Evolutionary conservation across 179 eudicot species (phyloP), one percentile per base, ranked within the genome.

Genomic region (Gypsophila paniculata): DNA sequence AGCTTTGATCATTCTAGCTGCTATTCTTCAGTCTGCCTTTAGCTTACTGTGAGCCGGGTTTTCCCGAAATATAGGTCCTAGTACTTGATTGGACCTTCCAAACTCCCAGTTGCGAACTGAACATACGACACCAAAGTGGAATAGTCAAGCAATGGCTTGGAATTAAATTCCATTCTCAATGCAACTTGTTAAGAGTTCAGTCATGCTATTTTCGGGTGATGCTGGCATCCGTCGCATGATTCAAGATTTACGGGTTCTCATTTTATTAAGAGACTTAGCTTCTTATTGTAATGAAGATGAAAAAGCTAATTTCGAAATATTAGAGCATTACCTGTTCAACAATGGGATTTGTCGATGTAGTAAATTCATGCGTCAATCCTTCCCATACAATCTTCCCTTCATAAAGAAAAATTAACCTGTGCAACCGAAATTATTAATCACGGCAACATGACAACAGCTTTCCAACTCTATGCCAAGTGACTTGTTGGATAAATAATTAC

Each of bases 381-480:
- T 87, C 90, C 98, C 96, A 93, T 59, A 86, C 93, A 69, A 93
- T 83, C 84, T 86, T 86, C 61, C 98, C 98, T 64, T 88, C 97
- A 23, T 89, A 74, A 26, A 93, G 85, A 76, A 93, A 93, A 54
- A 91, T 76, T 75, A 93, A 83, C 83, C 98, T 91, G 76, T 42
- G 22, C 23, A 18, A 44, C 51, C 29, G 6, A 73, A 73, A 46
- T 69, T 34, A 53, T 69, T 62, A 67, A 22, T 54, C 53, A 61
- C 8, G 21, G 59, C 19, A 36, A 68, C 6, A 19, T 0, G 71
- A 69, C 25, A 19, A 51, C 22, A 32, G 39, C 38, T 65, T 19
- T 54, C 23, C 63, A 64, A 66, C 8, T 25, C 25, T 64, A 70
- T 9, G 23, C 22, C n/a, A 72, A 48, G 44, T 17, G 42, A 49